Evolutionary conservation across 176 grass and related monocot species (phyloP).

Genomic region (Juncus inflexus): DNA sequence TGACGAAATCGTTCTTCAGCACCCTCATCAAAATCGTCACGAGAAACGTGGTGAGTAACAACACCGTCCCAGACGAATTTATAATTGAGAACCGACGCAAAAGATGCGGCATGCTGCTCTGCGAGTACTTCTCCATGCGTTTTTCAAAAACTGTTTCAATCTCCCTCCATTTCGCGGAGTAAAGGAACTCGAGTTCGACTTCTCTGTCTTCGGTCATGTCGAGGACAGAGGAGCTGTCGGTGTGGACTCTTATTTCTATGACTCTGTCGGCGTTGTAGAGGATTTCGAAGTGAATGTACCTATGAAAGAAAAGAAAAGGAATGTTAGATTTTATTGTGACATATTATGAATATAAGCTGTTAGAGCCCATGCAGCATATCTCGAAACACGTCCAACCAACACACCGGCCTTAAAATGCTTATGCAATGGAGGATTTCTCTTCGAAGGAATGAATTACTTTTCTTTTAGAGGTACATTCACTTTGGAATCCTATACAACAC

Average conservation of each 20-base stretch:
- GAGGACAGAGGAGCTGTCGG: constrained; percentile 54
- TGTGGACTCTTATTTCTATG: constrained; percentile 78
- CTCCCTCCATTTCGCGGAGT: constrained; percentile 93
- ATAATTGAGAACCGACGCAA: constrained; percentile 98
- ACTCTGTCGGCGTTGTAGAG: constrained; percentile 77
- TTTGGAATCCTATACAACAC: too few species aligned
- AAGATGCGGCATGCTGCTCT: constrained; percentile 68
- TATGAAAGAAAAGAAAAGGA: too few species aligned
- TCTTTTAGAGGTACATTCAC: too few species aligned
- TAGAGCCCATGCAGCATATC: too few species aligned
- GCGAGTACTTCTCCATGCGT: constrained; percentile 98
- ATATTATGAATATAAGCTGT: too few species aligned
- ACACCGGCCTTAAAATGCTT: too few species aligned
- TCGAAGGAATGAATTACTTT: too few species aligned
- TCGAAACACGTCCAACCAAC: too few species aligned
- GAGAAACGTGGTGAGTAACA: constrained; percentile 83
- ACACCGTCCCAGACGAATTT: constrained; percentile 88
- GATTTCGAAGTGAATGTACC: constrained; percentile 79
- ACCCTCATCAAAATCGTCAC: constrained; percentile 97
- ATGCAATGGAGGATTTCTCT: too few species aligned
- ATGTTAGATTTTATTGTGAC: too few species aligned
- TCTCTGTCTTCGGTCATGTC: constrained; percentile 81
- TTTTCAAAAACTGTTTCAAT: constrained; percentile 56
- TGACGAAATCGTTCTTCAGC: constrained; percentile 94
- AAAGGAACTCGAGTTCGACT: constrained; percentile 60